These are phyloP conservation scores for Coniosporium apollinis DNA, from an alignment of 495 filamentous ascomycete genomes.

Conservation along the genomic window DNA sequence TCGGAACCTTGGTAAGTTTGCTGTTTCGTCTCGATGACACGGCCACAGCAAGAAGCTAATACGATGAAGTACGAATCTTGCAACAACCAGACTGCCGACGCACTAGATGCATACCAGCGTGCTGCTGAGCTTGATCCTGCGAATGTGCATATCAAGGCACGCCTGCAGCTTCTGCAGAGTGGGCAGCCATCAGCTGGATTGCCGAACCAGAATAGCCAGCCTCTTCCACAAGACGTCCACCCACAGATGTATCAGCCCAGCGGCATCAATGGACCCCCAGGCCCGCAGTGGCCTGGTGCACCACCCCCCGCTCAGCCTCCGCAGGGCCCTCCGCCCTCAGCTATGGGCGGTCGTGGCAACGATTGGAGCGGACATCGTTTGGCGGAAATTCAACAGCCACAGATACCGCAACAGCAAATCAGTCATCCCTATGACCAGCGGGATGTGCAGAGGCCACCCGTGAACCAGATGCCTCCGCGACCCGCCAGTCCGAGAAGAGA, in stretches of 20 bases:
- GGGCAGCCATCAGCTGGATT: constrained; percentile 56
- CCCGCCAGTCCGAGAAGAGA: constrained; percentile 43
- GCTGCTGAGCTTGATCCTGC: constrained; percentile 85
- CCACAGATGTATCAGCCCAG: constrained; percentile 28
- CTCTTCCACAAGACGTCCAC: constrained; percentile 69
- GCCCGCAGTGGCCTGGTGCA: constrained; percentile 59
- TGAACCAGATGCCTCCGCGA: constrained; percentile 35
- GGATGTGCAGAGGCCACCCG: constrained; percentile 45
- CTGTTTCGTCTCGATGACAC: constrained; percentile 3
- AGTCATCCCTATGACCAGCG: constrained; percentile 67
- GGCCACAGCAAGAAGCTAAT: constrained; percentile 13
- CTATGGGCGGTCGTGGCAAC: constrained; percentile 31
- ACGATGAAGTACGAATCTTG: constrained; percentile 77
- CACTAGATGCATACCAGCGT: constrained; percentile 85
- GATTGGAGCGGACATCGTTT: constrained; percentile 62
- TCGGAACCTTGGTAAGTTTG: constrained; percentile 77
- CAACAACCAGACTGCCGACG: constrained; percentile 96
- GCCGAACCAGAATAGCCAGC: constrained; percentile 46
- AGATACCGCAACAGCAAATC: constrained; percentile 43
- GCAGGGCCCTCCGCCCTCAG: constrained; percentile 24
- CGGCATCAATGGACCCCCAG: constrained; percentile 46
- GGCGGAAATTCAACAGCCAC: constrained; percentile 54
- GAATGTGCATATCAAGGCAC: constrained; percentile 93
- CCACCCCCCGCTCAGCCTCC: constrained; percentile 45
- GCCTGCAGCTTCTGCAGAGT: constrained; percentile 71